Percentiles rank a stretch among this genome's conserved stretches.
These are phyloP conservation scores for Osmanthus fragrans DNA, from an alignment of 257 asterid genomes.

Conservation along the genomic window DNA sequence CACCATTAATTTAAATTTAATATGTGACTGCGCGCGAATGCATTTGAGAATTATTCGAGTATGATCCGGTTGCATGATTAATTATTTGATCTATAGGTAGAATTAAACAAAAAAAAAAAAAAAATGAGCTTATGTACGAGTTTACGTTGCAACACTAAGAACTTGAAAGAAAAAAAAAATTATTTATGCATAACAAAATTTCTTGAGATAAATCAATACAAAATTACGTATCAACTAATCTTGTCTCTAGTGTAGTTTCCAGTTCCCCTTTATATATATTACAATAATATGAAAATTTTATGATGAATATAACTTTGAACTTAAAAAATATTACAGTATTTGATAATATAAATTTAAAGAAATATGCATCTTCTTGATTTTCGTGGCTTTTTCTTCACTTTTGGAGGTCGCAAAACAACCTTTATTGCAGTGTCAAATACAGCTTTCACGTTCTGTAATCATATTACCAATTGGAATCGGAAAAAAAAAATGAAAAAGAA, in stretches of 20 bases:
- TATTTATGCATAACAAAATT: background rate
- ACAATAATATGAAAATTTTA: background rate
- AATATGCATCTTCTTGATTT: slow-evolving; percentile 60
- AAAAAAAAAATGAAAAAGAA: background rate
- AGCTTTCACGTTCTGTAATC: slow-evolving; percentile 68
- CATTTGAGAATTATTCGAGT: no score
- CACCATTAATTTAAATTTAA: no score
- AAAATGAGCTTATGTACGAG: no score
- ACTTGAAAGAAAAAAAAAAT: no score
- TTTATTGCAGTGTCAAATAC: slow-evolving; percentile 86
- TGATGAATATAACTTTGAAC: background rate
- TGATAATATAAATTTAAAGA: slow-evolving; percentile 34
- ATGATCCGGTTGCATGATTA: no score
- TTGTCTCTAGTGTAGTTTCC: background rate
- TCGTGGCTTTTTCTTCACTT: slow-evolving; percentile 58
- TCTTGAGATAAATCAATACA: slow-evolving; percentile 1
- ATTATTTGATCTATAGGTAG: no score
- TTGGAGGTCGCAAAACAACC: slow-evolving; percentile 77
- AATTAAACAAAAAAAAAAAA: no score
- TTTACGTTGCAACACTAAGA: no score
- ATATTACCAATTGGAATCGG: background rate
- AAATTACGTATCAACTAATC: background rate
- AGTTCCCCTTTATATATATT: slow-evolving; percentile 5
- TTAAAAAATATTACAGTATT: background rate
- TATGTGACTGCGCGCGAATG: no score